These are phyloP conservation scores for Beauveria sp. DNA, from an alignment of 2,329 filamentous ascomycete species.

Conservation along the genomic window DNA sequence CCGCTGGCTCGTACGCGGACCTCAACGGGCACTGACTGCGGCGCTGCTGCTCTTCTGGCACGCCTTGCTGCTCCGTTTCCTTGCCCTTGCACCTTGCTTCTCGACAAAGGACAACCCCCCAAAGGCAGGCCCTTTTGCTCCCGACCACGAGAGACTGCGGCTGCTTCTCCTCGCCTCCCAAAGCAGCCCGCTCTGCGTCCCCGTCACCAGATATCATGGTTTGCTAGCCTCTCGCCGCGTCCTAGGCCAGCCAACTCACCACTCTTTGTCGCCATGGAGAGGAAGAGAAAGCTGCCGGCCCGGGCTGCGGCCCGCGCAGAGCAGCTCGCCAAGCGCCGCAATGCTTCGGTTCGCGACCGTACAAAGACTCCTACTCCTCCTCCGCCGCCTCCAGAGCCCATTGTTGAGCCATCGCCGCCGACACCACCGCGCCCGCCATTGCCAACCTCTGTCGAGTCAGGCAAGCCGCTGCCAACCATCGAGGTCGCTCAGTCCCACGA, in stretches of 20 bases:
- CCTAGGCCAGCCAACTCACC: constrained; percentile 5
- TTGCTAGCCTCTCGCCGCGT: constrained; percentile 9
- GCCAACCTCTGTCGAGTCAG: constrained; percentile 55
- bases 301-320: constrained; percentile 55
- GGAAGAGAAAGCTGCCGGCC: constrained; percentile 57
- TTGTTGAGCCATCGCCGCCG: constrained; percentile 23
- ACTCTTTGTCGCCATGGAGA: constrained; percentile 42
- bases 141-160: background rate
- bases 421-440: constrained; percentile 35
- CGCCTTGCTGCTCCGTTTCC: background rate
- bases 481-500: constrained; percentile 58
- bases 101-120: background rate
- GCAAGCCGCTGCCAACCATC: constrained; percentile 64
- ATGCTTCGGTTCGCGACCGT: constrained; percentile 45
- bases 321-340: constrained; percentile 52
- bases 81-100: constrained; percentile 1
- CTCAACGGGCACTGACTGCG: constrained; percentile 2
- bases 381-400: constrained; percentile 32
- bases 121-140: background rate
- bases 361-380: constrained; percentile 38
- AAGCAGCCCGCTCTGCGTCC: constrained; percentile 9
- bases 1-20: constrained; percentile 7
- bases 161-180: background rate
- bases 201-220: constrained; percentile 5
- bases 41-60: background rate